These are phyloP conservation scores for Schizophyllum commune DNA, from an alignment of 1,284 basidiomycete genomes.

Conservation along the genomic window DNA sequence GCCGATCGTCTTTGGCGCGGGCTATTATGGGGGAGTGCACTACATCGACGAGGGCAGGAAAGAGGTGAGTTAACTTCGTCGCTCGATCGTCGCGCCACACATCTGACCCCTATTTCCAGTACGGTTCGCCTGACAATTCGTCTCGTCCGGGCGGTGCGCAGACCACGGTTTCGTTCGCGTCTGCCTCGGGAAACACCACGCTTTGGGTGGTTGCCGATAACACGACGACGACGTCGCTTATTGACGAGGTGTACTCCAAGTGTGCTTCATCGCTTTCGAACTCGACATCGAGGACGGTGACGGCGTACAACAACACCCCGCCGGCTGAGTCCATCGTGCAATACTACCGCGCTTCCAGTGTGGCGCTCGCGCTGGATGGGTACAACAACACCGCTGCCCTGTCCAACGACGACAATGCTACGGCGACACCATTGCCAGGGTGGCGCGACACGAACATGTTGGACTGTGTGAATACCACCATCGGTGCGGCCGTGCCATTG, in stretches of 20 bases:
- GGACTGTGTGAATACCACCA: constrained; percentile 50
- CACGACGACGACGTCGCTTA: constrained; percentile 41
- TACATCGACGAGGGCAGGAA: constrained; percentile 33
- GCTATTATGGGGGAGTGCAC: constrained; percentile 24
- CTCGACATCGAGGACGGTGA: constrained; percentile 18
- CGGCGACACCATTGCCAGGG: constrained; percentile 40
- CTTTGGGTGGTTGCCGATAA: constrained; percentile 56
- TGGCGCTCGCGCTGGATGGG: constrained; percentile 48
- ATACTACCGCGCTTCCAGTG: constrained; percentile 52
- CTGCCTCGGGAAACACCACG: constrained; percentile 35
- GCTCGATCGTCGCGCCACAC: neutral
- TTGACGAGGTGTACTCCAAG: constrained; percentile 33
- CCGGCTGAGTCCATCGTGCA: constrained; percentile 41
- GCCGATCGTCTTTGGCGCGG: constrained; percentile 46
- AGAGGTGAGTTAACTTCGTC: constrained; percentile 17
- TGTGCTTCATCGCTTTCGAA: constrained; percentile 16
- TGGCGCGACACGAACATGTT: constrained; percentile 38
- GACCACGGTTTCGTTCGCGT: constrained; percentile 41
- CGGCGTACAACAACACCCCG: constrained; percentile 21
- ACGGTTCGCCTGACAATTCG: constrained; percentile 42
- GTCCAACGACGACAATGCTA: constrained; percentile 27
- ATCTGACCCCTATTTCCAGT: constrained; percentile 27
- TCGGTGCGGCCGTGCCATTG: constrained; percentile 39
- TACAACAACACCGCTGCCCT: constrained; percentile 54
- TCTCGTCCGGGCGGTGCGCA: constrained; percentile 54